These are phyloP conservation scores for Dichomitus squalens DNA, from an alignment of 1,284 basidiomycete species.

Conservation along the genomic window DNA sequence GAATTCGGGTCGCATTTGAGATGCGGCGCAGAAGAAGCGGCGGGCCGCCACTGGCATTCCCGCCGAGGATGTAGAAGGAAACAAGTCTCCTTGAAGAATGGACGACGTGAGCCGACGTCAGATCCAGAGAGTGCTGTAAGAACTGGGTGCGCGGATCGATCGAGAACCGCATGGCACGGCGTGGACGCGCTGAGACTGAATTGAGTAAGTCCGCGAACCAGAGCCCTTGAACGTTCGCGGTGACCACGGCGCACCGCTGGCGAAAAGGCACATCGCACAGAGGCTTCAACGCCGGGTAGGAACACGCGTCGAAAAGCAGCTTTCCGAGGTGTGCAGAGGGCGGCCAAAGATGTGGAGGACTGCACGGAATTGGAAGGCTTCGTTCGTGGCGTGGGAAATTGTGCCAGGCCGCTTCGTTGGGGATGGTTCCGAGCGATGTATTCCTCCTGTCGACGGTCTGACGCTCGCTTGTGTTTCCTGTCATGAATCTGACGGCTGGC, in stretches of 20 bases:
- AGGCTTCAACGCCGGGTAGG: background rate
- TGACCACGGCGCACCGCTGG: background rate
- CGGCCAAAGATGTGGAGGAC: background rate
- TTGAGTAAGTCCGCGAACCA: background rate
- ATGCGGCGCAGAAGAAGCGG: background rate
- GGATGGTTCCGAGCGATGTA: slow-evolving; percentile 13
- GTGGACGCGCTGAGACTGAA: background rate
- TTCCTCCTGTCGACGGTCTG: slow-evolving; percentile 19
- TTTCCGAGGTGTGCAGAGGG: background rate
- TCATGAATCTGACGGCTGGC: slow-evolving; percentile 5
- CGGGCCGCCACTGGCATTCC: background rate
- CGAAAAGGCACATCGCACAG: too few relatives aligned
- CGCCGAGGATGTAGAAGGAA: background rate
- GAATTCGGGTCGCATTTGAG: background rate
- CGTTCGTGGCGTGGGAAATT: slow-evolving; percentile 24
- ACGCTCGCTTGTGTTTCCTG: slow-evolving; percentile 7
- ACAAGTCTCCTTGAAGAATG: background rate
- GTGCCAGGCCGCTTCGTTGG: background rate
- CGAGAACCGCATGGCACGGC: background rate
- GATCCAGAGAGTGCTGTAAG: background rate
- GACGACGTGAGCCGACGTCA: background rate
- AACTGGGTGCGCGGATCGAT: background rate
- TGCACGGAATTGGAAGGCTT: background rate
- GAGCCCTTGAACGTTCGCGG: background rate
- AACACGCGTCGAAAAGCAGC: background rate